Base-by-base conservation (phyloP, 2,329 filamentous ascomycete genomes). In the Colletotrichum australisinense region DNA sequence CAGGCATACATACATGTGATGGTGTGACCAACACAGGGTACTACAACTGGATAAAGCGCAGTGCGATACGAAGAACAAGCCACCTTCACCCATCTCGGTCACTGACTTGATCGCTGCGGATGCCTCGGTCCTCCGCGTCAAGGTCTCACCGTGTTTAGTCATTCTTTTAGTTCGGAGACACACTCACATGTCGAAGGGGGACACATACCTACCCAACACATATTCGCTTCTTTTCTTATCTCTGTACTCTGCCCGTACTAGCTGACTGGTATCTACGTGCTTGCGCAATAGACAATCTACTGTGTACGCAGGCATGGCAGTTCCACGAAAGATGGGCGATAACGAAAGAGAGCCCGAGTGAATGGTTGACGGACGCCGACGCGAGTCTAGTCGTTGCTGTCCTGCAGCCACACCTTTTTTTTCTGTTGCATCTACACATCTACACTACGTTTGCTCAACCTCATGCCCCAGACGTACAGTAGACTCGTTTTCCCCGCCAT, bases 361-460 rank as follows among this genome's bases (percentile, higher is more conserved):
- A 19, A 5, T 30, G 24, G 26, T 58, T 30, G 19, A 8, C 42
- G 19, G 4, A 35, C 32, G 32, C 11, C 32, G 32, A 35, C 32
- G 3, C 42, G 42, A 49, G 42, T 49, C 42, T 49, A 49, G 24
- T 60, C 32, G 28, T 16, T 14, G 32, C 64, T 12, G 7, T 63
- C 66, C 58, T 72, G 65, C 69, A 72, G 69, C 65, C 69, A 72
- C 69, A 69, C 69, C 58, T 72, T 58, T 57, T 71, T 63, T 59
- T 5, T 12, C 12, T 55, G 9, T 19, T 22, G 19, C 32, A 35
- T 26, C 3, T 28, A 12, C n/a, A 12, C 32, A 35, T 26, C 3
- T 28, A 12, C n/a, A 12, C 22, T 28, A 22, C 35, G 12, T 52
- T 30, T 49, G 19, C 22, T 8, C 35, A 35, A 38, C 26, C 28